These are phyloP conservation scores for Piromyces sp. DNA, from an alignment of 192 early-diverging fungal genomes.

Conservation along the genomic window DNA sequence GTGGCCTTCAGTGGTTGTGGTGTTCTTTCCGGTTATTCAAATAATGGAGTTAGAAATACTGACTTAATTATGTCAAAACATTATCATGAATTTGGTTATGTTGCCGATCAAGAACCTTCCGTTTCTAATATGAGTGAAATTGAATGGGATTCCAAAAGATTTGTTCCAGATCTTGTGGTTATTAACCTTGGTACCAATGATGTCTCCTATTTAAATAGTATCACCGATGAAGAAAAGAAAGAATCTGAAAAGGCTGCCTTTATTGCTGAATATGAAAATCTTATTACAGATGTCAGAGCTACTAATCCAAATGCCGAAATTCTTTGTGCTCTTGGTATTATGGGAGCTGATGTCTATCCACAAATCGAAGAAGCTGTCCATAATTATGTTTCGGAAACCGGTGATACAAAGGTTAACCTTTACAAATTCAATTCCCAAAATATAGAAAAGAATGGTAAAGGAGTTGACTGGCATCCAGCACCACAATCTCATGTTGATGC, in stretches of 20 bases:
- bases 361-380: background rate
- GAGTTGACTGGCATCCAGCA: background rate
- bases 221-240: background rate
- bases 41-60: too few relatives aligned
- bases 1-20: too few relatives aligned
- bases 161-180: background rate
- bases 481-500: background rate
- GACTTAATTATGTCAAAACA: too few relatives aligned
- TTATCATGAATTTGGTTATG: too few relatives aligned
- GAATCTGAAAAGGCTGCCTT: background rate
- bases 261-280: background rate
- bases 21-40: too few relatives aligned
- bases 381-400: background rate
- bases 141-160: background rate
- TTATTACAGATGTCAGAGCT: background rate
- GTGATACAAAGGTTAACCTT: background rate
- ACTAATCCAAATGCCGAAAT: background rate
- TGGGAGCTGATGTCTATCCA: background rate
- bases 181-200: background rate
- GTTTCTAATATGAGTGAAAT: too few relatives aligned
- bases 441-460: background rate
- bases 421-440: background rate
- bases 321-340: background rate
- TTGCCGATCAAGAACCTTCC: too few relatives aligned
- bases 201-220: background rate